These are phyloP conservation scores for Lignosus rhinocerotis DNA, from an alignment of 1,284 basidiomycete species.

Conservation along the genomic window DNA sequence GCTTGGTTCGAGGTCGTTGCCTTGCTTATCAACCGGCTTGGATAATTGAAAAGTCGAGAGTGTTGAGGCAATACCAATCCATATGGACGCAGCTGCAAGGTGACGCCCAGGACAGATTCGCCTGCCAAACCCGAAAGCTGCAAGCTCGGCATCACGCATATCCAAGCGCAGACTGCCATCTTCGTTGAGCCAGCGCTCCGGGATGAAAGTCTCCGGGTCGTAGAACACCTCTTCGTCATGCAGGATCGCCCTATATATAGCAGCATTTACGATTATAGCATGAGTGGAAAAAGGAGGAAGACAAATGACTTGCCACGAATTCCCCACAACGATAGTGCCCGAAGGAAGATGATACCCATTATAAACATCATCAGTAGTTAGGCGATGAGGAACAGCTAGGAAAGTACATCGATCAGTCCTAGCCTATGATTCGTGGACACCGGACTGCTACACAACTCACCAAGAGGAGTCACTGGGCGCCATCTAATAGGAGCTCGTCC, in stretches of 20 bases:
- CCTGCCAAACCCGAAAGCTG: conserved; percentile 38
- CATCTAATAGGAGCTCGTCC: conserved; percentile 13
- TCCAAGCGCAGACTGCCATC: conserved; percentile 33
- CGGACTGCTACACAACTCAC: conserved; percentile 1
- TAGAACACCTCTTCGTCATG: conserved; percentile 40
- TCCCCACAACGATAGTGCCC: conserved; percentile 36
- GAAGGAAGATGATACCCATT: conserved; percentile 38
- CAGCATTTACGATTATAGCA: neutral
- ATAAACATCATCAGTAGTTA: conserved; percentile 36
- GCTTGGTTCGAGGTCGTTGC: conserved; percentile 38
- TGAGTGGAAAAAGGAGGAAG: conserved; percentile 5
- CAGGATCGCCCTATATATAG: conserved; percentile 37
- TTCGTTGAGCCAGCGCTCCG: conserved; percentile 34
- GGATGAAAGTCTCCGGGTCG: conserved; percentile 40
- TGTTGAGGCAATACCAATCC: conserved; percentile 40
- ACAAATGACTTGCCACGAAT: conserved; percentile 25
- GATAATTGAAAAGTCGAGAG: conserved; percentile 39
- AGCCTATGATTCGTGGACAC: neutral
- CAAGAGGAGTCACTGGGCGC: conserved; percentile 29
- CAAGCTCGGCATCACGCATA: conserved; percentile 30
- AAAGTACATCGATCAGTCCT: conserved; percentile 12
- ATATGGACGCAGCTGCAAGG: conserved; percentile 39
- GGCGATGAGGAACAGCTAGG: conserved; percentile 35
- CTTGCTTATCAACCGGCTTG: conserved; percentile 38
- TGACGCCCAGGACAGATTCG: conserved; percentile 43